Evolutionary conservation across 2,329 filamentous ascomycete genomes (phyloP).

Genomic region (Rhynchosporium agropyri): DNA sequence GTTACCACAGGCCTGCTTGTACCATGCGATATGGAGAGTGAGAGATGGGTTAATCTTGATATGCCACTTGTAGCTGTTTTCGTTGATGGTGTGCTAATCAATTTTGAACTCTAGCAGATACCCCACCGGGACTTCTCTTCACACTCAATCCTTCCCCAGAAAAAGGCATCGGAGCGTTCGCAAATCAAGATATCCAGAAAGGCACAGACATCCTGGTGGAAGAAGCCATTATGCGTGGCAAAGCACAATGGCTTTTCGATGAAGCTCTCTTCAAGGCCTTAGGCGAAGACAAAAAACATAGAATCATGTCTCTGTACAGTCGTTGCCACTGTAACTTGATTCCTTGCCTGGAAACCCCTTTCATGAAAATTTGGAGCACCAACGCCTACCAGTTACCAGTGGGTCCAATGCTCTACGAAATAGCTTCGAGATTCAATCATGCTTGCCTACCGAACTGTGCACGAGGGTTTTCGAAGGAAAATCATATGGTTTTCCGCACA

Average conservation of each 20-base stretch:
- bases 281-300: not conserved
- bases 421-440: too few relatives aligned
- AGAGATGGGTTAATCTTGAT: not conserved
- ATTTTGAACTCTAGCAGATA: not conserved
- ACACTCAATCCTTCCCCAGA: not conserved
- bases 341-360: not conserved
- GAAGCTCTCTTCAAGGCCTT: conserved; percentile 3
- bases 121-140: conserved; percentile 3
- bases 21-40: too few relatives aligned
- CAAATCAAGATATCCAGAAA: not conserved
- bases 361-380: not conserved
- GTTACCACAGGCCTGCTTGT: too few relatives aligned
- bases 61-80: too few relatives aligned
- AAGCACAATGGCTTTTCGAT: not conserved
- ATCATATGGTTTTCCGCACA: too few relatives aligned
- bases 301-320: not conserved
- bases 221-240: conserved; percentile 9
- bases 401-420: too few relatives aligned
- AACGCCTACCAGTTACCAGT: not conserved
- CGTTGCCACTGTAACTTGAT: not conserved
- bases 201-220: conserved; percentile 19
- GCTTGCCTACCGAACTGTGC: too few relatives aligned
- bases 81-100: not conserved
- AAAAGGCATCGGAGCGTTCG: conserved; percentile 13
- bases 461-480: too few relatives aligned